phyloP scores from a whole-genome alignment of 257 asterid species.

The Perilla frutescens region DNA sequence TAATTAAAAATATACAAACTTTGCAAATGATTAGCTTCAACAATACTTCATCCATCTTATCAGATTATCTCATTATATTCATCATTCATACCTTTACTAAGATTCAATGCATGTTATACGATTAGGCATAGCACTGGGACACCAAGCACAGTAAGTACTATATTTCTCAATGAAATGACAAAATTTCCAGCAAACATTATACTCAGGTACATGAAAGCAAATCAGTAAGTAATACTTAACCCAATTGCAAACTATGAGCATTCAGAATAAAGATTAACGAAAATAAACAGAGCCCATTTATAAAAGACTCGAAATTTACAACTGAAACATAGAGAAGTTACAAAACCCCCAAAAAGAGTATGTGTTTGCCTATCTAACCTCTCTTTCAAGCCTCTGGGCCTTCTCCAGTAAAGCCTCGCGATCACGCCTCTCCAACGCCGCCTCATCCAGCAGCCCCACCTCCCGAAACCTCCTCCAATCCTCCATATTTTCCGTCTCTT shows the following conservation, averaged over 20 bases:
- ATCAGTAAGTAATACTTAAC: background rate
- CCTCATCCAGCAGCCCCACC: slow-evolving; percentile 83
- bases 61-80: slow-evolving; percentile 5
- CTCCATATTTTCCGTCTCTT: slow-evolving; percentile 62
- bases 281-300: slow-evolving; percentile 23
- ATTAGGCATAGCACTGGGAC: background rate
- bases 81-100: slow-evolving; percentile 15
- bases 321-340: slow-evolving; percentile 1
- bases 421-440: slow-evolving; percentile 72
- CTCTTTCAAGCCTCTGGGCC: slow-evolving; percentile 64
- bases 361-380: slow-evolving; percentile 52
- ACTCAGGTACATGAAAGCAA: no score
- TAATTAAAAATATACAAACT: no score
- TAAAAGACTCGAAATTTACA: background rate
- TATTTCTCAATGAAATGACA: slow-evolving; percentile 12
- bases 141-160: background rate
- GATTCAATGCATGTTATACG: background rate
- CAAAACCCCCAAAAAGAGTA: background rate
- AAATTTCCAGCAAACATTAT: no score
- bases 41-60: slow-evolving; percentile 2
- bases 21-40: background rate
- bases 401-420: slow-evolving; percentile 66
- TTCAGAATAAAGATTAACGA: background rate
- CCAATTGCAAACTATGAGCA: background rate
- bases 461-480: slow-evolving; percentile 90